phyloP scores from a whole-genome alignment of 2,329 filamentous ascomycete genomes.

The Colletotrichum salicis region DNA sequence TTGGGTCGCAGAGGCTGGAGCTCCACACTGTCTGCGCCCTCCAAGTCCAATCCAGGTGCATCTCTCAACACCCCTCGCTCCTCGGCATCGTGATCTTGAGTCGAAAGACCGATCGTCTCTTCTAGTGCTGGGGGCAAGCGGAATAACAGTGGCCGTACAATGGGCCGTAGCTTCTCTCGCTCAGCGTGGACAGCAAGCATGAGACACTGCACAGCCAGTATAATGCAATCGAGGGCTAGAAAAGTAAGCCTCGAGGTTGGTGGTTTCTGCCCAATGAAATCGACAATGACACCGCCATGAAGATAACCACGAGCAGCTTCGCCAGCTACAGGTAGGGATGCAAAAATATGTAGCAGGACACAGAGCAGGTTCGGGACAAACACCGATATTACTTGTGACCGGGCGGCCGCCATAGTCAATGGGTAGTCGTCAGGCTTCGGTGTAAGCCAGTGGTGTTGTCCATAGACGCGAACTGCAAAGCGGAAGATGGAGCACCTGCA shows the following conservation, averaged over 20 bases:
- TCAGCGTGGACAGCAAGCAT: constrained; percentile 73
- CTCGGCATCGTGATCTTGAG: constrained; percentile 66
- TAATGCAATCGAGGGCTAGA: constrained; percentile 64
- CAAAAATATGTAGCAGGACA: constrained; percentile 68
- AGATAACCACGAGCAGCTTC: constrained; percentile 73
- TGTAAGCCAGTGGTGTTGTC: constrained; percentile 72
- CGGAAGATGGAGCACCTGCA: constrained; percentile 73
- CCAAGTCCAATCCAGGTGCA: constrained; percentile 47
- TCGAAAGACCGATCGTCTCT: constrained; percentile 16
- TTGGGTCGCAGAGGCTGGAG: constrained; percentile 47
- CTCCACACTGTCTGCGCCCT: constrained; percentile 57
- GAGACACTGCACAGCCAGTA: constrained; percentile 68
- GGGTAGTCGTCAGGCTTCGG: constrained; percentile 69
- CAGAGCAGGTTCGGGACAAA: constrained; percentile 69
- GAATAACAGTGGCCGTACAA: constrained; percentile 31
- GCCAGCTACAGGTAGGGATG: constrained; percentile 64
- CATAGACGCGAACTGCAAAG: constrained; percentile 66
- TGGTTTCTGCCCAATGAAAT: constrained; percentile 74
- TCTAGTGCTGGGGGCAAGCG: constrained; percentile 23
- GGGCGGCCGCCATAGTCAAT: constrained; percentile 65
- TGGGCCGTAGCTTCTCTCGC: constrained; percentile 64
- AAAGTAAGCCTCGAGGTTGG: constrained; percentile 67
- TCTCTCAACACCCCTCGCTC: constrained; percentile 62
- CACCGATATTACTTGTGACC: constrained; percentile 67
- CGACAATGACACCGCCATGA: constrained; percentile 74